Evolutionary conservation across 164 flowering plant species (phyloP), one percentile per base, ranked within the genome.

Genomic region (Nelumbo lutea): DNA sequence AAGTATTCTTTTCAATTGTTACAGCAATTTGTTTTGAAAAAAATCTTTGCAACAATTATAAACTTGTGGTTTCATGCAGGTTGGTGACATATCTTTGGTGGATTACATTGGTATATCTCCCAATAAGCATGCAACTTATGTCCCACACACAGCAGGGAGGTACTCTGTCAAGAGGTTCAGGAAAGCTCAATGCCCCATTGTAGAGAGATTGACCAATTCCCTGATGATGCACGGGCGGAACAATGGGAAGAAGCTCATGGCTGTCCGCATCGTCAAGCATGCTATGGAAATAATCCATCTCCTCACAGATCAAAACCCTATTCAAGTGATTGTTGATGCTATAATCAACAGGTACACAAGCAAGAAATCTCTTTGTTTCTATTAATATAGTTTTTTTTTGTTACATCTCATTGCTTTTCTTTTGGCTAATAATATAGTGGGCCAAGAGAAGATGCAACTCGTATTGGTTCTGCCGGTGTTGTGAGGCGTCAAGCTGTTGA

Each of bases 171-270:
- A 76, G 69, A 73, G 84, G 10, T 81, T 81, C 74, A 75, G 84
- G 62, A 81, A 81, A 75, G 84, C 84, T 9, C 84, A 81, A 58
- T 81, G 84, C 72, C 84, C 82, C 27, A 81, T 81, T 61, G 74
- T 81, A 41, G 84, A 81, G 70, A 76, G 84, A 69, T 53, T 81
- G 61, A 79, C 82, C 40, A 81, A 81, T 67, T 81, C 84, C 8
- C 82, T 81, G 9, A 81, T 81, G 84, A 81, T 81, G 84, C 84
- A 81, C 10, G 84, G 84, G 10, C 65, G 84, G 2, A 81, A 81
- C 77, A 81, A 81, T 65, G 84, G 84, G 59, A 81, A 79, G 76
- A 79, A 81, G 68, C 76, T 81, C 27, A 74, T 68, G 84, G 84
- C 84, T 0, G 84, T 81, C 45, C 72, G 75, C 45, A 80, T 80